Conservation (phyloP, 2,329 filamentous ascomycete species). For the Exophiala sp. region DNA sequence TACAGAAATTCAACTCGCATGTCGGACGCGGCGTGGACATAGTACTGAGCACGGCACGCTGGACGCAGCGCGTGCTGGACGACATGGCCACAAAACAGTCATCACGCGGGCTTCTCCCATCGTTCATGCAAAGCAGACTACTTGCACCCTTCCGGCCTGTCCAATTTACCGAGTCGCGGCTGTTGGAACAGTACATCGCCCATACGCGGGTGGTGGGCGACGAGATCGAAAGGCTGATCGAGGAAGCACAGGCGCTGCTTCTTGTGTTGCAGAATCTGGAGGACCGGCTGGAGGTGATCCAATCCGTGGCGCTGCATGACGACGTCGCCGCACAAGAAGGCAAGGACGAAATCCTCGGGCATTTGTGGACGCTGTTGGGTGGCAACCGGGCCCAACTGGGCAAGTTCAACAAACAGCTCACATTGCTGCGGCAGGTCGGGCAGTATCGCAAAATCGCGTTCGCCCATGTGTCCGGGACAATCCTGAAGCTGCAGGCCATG, state of each 20-base stretch:
- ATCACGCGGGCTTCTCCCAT: constrained; percentile 35
- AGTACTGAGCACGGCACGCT: constrained; percentile 67
- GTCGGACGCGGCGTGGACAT: constrained; percentile 68
- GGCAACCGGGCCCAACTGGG: constrained; percentile 57
- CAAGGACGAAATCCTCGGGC: constrained; percentile 61
- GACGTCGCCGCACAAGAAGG: constrained; percentile 53
- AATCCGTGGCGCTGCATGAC: constrained; percentile 61
- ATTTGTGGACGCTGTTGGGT: constrained; percentile 69
- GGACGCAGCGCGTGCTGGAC: constrained; percentile 65
- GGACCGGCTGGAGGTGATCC: constrained; percentile 62
- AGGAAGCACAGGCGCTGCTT: constrained; percentile 64
- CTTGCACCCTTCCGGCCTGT: constrained; percentile 58
- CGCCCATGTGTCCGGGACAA: constrained; percentile 60
- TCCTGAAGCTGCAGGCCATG: constrained; percentile 69
- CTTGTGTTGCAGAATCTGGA: constrained; percentile 62
- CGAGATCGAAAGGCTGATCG: constrained; percentile 61
- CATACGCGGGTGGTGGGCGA: constrained; percentile 66
- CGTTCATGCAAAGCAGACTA: constrained; percentile 44
- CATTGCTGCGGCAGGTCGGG: constrained; percentile 60
- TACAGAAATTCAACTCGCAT: constrained; percentile 70
- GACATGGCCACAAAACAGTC: constrained; percentile 48
- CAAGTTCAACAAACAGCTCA: constrained; percentile 58
- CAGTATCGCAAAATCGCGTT: constrained; percentile 60
- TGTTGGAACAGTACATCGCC: constrained; percentile 68
- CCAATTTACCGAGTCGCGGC: constrained; percentile 53